Base-by-base conservation (phyloP, 345 rosid genomes). In the Aegle marmelos region DNA sequence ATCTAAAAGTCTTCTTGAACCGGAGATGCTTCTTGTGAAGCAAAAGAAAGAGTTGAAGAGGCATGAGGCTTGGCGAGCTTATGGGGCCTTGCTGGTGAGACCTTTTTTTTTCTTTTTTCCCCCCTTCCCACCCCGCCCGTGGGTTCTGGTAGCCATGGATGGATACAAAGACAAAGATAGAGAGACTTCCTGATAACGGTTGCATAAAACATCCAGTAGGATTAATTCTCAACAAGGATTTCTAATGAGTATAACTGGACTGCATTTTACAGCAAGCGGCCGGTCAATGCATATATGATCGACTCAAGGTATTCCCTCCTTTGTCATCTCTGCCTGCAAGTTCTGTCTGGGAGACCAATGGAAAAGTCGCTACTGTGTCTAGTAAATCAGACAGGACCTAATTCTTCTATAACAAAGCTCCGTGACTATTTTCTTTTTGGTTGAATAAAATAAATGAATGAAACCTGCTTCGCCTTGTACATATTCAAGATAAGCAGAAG, bases 41-140 rank as follows among this genome's bases (percentile, higher is more conserved):
- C 97, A 92, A 80, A 92, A 89, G 85, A 96, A 94, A 81, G 95
- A 87, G 87, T 79, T 90, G 82, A 94, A 96, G 90, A 90, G 92
- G 85, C 87, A 88, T 73, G 98, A 96, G 86, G 98, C 98, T 70
- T 92, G 98, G 97, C 97, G 86, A 64, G 93, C 94, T 65, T 94
- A 92, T 85, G 95, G 94, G 78, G 97, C 97, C 45, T 80, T 94
- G 81, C 76, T 91, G 91, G 98, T 94, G 78, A 88, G 91, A 85
- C 34, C 19, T 64, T 65, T 37, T 81, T 19, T 36, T 16, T 33
- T 62, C n/a, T 30, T 5, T 41, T 41, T 4, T 2, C 13, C 48
- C 48, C 48, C 48, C 14, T 41, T 14, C 14, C 48, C n/a, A n/a
- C n/a, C n/a, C n/a, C n/a, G n/a, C n/a, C n/a, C n/a, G n/a, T n/a